Base-by-base conservation (phyloP, 495 filamentous ascomycete genomes). In the Xylaria intraflava region DNA sequence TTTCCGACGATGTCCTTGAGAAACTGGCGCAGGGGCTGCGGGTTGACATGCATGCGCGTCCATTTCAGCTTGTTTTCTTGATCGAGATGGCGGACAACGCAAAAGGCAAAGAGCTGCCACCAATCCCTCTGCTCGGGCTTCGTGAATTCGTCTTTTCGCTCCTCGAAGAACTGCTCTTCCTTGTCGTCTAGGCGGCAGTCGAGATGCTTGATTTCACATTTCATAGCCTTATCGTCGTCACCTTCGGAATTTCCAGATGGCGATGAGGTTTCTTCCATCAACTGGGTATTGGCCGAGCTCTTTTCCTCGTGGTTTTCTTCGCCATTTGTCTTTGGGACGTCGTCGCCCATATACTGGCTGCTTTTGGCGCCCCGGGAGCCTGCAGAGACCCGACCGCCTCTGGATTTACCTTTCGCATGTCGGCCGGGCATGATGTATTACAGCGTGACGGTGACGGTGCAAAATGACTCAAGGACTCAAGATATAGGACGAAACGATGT, bases 21-120 rank as follows among this genome's bases (percentile, higher is more conserved):
- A 1, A 73, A 56, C 52, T 67, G 53, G 8, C 65, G 52, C n/a
- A 73, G 61, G 2, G 62, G 63, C 22, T 61, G 48, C 7, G 63
- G 47, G 41, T 73, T 69, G 35, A 73, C 57, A 29, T 69, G 62
- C 23, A 73, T 36, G 6, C 47, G 46, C 10, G 61, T 64, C 22
- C 4, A 14, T 20, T 27, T 22, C 5, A 9, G 2, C 11, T 40
- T 11, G 46, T 35, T 39, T n/a, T 17, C 1, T 5, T 38, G 2
- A 17, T 38, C 11, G n/a, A 38, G 17, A n/a, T 38, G 14, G 4
- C 35, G 35, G 35, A 38, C n/a, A 38, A 38, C 4, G 35, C 35
- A 38, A 17, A 17, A 38, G 35, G 14, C 5, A 38, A 7, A 38
- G n/a, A 1, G 4, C 35, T 17, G 4, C n/a, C n/a, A 17, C 35